Evolutionary conservation across 768 basidiomycete genomes (phyloP), one percentile per base, ranked within the genome.

Genomic region (Cystobasidium tubakii): DNA sequence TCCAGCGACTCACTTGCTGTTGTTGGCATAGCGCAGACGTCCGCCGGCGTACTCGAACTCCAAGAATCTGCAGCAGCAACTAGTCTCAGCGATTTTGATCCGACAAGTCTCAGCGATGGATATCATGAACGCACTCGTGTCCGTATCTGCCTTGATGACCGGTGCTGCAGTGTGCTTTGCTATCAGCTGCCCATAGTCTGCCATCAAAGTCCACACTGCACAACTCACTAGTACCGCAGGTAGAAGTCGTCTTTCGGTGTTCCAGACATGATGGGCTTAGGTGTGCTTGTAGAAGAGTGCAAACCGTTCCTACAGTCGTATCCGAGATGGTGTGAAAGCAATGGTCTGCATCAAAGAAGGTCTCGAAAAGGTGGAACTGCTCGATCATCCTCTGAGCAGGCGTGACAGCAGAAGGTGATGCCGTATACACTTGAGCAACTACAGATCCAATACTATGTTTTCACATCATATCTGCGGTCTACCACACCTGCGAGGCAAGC

Each of bases 21-120:
- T 98, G 85, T 98, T 95, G 75, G 96, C 96, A 81, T 98, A 99
- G 77, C 96, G 87, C 70, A 98, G 77, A 36, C 95, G 89, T 44
- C 95, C 95, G 84, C 94, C 91, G 17, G 91, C 90, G 83, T 97
- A 97, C 82, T 98, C 95, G 79, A 98, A 99, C 81, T 99, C 95
- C 57, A 99, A 85, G 81, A 98, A 98, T 81, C 96, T 93, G 83
- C 96, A 55, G 57, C 29, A 29, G 29, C 79, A 95, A 93, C 0
- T 36, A 42, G 33, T 1, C 13, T 44, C 44, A 55, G 46, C 27
- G n/a, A n/a, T n/a, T n/a, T n/a, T n/a, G n/a, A n/a, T n/a, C n/a
- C n/a, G n/a, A n/a, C n/a, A n/a, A n/a, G n/a, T 10, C 25, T 29
- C 31, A 27, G 19, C 25, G 10, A 7, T 31, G 25, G 9, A 33